phyloP scores from a whole-genome alignment of 2,329 filamentous ascomycete genomes.

The Fusarium longipes region DNA sequence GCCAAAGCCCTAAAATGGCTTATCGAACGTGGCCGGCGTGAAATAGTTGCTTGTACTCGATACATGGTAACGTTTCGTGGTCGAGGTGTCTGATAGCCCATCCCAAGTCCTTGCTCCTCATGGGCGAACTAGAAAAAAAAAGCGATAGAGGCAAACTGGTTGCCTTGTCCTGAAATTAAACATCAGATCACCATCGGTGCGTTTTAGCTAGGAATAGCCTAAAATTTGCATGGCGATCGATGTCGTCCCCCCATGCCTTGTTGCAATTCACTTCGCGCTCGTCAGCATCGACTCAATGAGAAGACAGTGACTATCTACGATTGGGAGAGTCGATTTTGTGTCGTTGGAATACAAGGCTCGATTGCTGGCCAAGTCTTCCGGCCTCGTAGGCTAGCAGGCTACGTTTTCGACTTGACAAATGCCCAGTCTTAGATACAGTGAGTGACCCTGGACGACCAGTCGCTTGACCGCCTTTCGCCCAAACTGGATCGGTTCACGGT shows the following conservation, averaged over 20 bases:
- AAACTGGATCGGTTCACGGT: background rate
- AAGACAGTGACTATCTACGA: no score
- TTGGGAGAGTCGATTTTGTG: no score
- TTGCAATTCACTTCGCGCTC: background rate
- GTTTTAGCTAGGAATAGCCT: background rate
- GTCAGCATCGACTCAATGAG: background rate
- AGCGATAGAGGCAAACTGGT: background rate
- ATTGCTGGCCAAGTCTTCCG: background rate
- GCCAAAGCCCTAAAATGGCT: background rate
- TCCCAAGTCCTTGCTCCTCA: background rate
- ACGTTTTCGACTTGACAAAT: background rate
- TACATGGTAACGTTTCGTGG: background rate
- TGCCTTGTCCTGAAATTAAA: background rate
- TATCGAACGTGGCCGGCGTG: background rate
- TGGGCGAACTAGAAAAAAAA: background rate
- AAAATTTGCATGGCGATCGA: background rate
- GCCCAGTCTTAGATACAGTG: background rate
- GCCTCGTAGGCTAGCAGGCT: slow-evolving; percentile 2
- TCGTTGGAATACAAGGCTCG: no score
- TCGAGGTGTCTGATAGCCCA: background rate
- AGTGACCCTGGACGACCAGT: background rate
- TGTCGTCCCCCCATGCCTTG: background rate
- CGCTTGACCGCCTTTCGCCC: slow-evolving; percentile 21
- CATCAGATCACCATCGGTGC: background rate
- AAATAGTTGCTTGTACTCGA: background rate